A percentile compares a stretch with the other conserved stretches of the same genome.
Conservation (phyloP, 306 rosid genomes). For the Gillenia trifoliata region DNA sequence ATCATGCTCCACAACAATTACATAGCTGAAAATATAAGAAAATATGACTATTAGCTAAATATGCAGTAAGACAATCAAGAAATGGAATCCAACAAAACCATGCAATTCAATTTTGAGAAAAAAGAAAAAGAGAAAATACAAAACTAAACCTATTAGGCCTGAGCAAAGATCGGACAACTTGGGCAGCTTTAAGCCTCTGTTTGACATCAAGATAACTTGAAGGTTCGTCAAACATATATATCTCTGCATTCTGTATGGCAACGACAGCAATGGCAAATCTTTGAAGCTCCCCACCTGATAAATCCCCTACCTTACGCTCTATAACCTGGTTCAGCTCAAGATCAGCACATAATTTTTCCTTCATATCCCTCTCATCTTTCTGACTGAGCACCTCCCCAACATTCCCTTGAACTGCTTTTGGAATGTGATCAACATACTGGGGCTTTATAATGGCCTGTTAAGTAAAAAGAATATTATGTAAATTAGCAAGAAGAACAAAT, state of each 20-base stretch:
- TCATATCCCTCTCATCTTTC: constrained; percentile 76
- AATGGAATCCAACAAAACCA: background rate
- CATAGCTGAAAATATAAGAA: constrained; percentile 65
- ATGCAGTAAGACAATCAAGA: background rate
- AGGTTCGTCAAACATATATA: constrained; percentile 97
- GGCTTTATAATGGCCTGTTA: constrained; percentile 91
- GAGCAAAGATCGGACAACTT: constrained; percentile 81
- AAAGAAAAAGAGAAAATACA: background rate
- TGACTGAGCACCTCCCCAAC: constrained; percentile 89
- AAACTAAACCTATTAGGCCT: constrained; percentile 75
- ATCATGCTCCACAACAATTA: constrained; percentile 98
- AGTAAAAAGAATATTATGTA: constrained; percentile 4
- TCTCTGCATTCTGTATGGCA: constrained; percentile 93
- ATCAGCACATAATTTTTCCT: constrained; percentile 67
- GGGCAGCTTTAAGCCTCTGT: constrained; percentile 96
- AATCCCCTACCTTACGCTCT: constrained; percentile 92
- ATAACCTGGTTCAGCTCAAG: constrained; percentile 92
- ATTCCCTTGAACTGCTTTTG: constrained; percentile 97
- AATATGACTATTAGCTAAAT: background rate
- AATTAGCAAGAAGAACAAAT: background rate
- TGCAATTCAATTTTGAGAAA: background rate
- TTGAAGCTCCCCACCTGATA: constrained; percentile 99
- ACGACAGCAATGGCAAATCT: constrained; percentile 97
- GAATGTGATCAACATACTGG: constrained; percentile 95
- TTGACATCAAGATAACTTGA: constrained; percentile 98